Base-by-base conservation (phyloP, 441 rosid genomes). In the Breynia disticha region DNA sequence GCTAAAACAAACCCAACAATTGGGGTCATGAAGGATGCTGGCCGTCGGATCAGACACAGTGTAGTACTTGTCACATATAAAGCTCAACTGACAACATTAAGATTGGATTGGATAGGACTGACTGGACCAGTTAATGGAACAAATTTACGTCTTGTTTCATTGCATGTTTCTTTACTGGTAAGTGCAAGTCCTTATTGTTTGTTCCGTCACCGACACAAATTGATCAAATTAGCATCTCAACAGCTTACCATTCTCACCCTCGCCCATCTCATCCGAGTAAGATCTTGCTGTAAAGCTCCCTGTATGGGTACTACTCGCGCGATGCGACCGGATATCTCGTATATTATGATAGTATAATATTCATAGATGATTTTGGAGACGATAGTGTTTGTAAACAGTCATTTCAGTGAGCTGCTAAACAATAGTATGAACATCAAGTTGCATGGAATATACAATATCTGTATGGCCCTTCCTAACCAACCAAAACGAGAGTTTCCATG, bases 141-240 rank as follows among this genome's bases (percentile, higher is more conserved):
- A 16, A 60, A 42, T 52, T 20, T n/a, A 52, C 24, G 11, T 13
- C 16, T 37, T 16, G 52, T 60, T 60, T 51, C 32, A 44, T 52
- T 8, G 56, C 32, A 7, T 60, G 51, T 51, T 19, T 35, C 15
- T 16, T 32, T 39, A 9, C 15, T 2, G 15, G 12, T 8, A 9
- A 9, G 12, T 39, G 35, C 14, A 11, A 11, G 20, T 1, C 35
- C 19, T 14, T 17, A 11, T 11, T 18, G 18, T 43, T 39, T 1
- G 43, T 39, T 39, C 5, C 43, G 9, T 39, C 43, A 39, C 43
- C 43, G 43, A 39, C 43, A 39, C 9, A 39, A 39, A 13, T 10
- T n/a, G 2, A 39, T 39, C 4, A 39, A 39, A 9, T 39, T 39
- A 9, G 15, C 41, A 5, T 11, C 41, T 37, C 41, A 37, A 5